Base-by-base conservation (phyloP, 1,284 basidiomycete genomes). In the Trichosporon sp. region DNA sequence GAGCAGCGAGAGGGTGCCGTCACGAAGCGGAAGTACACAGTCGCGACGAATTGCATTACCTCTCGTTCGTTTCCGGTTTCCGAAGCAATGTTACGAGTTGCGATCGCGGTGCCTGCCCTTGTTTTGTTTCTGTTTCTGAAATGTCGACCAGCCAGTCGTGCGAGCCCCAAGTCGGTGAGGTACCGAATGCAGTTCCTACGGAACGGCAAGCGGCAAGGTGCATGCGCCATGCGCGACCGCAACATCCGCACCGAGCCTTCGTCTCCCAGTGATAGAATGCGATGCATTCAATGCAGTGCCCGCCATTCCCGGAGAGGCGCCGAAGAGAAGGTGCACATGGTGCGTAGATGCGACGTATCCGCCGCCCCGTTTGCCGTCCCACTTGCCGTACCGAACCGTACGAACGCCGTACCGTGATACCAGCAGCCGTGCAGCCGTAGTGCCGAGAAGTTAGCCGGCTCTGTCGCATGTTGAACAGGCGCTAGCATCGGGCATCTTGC, bases 111-210 rank as follows among this genome's bases (percentile, higher is more conserved):
- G 51, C 51, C 51, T 54, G 51, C 35, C 35, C 5, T 37, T 37
- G 8, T 37, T 37, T 37, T 37, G 8, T 37, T 37, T 54, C 26
- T 10, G 38, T 12, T 40, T 40, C 38, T 40, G 38, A 40, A 40
- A 12, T 12, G 38, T 26, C 38, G 5, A 40, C 11, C 10, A 10
- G 11, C 8, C 21, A 54, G 19, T 54, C 51, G 51, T 12, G 19
- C 51, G 51, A 54, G 51, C 51, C 51, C 51, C 51, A 54, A 54
- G 51, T 54, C 51, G 51, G 51, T 16, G 19, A 54, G 51, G 51
- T 40, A 40, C 38, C 10, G 19, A 46, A 11, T 56, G 26, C 26
- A 8, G 4, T 59, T 4, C 31, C 21, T 14, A 32, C 54, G 31
- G 21, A 31, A 59, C 31, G 54, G 26, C 38, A 12, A 59, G 14